Percentiles rank a stretch among this genome's conserved stretches.
phyloP scores from a whole-genome alignment of 2,329 filamentous ascomycete species.

The Hypoxylon sp. region DNA sequence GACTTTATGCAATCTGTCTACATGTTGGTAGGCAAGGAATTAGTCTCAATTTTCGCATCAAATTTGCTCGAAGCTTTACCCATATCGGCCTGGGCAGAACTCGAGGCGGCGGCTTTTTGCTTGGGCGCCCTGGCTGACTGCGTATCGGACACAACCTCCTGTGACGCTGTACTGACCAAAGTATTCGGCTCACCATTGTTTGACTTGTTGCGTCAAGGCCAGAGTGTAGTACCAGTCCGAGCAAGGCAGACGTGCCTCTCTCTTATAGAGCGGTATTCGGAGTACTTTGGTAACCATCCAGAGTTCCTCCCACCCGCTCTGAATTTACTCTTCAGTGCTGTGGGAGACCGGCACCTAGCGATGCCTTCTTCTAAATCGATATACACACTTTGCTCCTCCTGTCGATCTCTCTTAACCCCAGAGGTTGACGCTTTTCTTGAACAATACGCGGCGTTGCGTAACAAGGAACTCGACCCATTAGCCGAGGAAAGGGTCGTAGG shows the following conservation, averaged over 20 bases:
- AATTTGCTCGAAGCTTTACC: conserved; percentile 66
- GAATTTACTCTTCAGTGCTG: conserved; percentile 79
- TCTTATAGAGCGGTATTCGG: conserved; percentile 79
- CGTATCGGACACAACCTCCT: conserved; percentile 68
- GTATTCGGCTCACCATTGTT: conserved; percentile 75
- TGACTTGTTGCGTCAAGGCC: conserved; percentile 65
- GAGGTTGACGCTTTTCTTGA: conserved; percentile 78
- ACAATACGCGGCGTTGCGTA: conserved; percentile 78
- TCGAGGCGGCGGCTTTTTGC: conserved; percentile 74
- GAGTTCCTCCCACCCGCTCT: conserved; percentile 78
- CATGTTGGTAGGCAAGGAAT: conserved; percentile 68
- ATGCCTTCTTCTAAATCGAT: conserved; percentile 82
- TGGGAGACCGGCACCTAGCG: conserved; percentile 74
- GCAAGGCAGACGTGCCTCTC: conserved; percentile 78
- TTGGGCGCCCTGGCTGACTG: conserved; percentile 78
- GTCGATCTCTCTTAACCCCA: conserved; percentile 75
- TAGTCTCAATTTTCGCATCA: conserved; percentile 71
- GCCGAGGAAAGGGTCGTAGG: conserved; percentile 81
- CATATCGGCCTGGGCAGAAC: conserved; percentile 68
- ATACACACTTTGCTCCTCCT: conserved; percentile 80
- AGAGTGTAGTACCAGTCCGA: conserved; percentile 70
- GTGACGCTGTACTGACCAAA: conserved; percentile 70
- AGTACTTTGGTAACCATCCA: conserved; percentile 81
- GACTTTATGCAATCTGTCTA: conserved; percentile 83
- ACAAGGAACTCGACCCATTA: conserved; percentile 73